Evolutionary conservation across 2,329 filamentous ascomycete species (phyloP).

Genomic region (Drechslerella dactyloides): DNA sequence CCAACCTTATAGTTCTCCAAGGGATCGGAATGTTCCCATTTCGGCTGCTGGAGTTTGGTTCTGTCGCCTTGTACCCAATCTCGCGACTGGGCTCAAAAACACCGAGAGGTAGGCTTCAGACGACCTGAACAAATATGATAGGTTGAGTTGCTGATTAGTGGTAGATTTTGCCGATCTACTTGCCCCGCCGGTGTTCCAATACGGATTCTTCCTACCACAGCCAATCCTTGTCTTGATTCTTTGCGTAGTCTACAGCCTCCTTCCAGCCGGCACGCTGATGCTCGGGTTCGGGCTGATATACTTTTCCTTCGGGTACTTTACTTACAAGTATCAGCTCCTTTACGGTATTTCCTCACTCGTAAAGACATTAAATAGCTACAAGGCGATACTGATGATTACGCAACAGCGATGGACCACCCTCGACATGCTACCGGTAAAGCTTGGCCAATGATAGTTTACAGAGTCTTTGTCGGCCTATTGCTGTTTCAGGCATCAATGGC

Average conservation of each 20-base stretch:
- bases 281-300: slow-evolving; percentile 82
- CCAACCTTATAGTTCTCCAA: slow-evolving; percentile 75
- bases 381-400: not conserved
- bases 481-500: slow-evolving; percentile 92
- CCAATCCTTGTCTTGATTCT: slow-evolving; percentile 93
- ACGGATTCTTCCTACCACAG: slow-evolving; percentile 93
- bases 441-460: slow-evolving; percentile 96
- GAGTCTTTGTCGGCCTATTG: slow-evolving; percentile 81
- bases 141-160: slow-evolving; percentile 15
- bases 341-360: slow-evolving; percentile 64
- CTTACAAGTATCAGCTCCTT: slow-evolving; percentile 95
- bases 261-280: slow-evolving; percentile 79
- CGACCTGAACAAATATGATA: not conserved
- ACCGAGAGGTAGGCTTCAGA: slow-evolving; percentile 66
- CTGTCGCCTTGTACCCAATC: slow-evolving; percentile 81
- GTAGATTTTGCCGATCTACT: slow-evolving; percentile 79
- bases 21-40: slow-evolving; percentile 93
- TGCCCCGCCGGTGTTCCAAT: slow-evolving; percentile 85
- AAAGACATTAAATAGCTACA: too few relatives aligned
- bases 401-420: slow-evolving; percentile 82
- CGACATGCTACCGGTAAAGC: slow-evolving; percentile 91
- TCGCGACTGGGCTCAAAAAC: slow-evolving; percentile 79
- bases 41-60: slow-evolving; percentile 86
- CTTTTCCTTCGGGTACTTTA: slow-evolving; percentile 81
- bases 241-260: slow-evolving; percentile 90